Base-by-base conservation (phyloP, 1,139 yeast genomes). In the Suhomyces anneliseae region DNA sequence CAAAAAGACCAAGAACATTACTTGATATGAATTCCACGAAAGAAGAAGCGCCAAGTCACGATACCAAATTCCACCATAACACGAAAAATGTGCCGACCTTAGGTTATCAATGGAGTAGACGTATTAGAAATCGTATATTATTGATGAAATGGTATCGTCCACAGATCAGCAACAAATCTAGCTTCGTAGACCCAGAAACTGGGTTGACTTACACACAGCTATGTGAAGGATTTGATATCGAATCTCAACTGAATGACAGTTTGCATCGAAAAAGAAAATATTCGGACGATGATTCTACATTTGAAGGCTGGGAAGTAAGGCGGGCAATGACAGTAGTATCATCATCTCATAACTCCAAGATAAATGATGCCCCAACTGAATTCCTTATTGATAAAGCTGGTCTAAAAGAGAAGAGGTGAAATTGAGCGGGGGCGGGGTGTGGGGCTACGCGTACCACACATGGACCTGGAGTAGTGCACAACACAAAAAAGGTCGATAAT, bases 21-120 rank as follows among this genome's bases (percentile, higher is more conserved):
- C 7, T 19, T 6, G 6, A 19, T 19, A 19, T 3, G 24, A 19
- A 19, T 19, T 4, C 24, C 24, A 19, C 3, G 24, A 19, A 19
- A 19, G 24, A 19, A 19, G 24, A 19, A 4, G 24, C 24, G 24
- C 24, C 24, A 4, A 19, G 24, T 19, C 24, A 19, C 6, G 24
- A 19, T 19, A 19, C 4, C 24, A 19, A 19, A 19, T 19, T 19
- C 24, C 24, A 19, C 24, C 24, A 19, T 19, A 19, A 19, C 4
- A 32, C 38, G 36, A 59, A 53, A 39, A 62, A 61, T 14, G 65
- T 74, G 1, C 78, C 79, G 0, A 66, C 77, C 7, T 56, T 74
- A 40, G 79, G 79, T 0, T 69, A 71, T 49, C 65, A 68, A 7
- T 74, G 79, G 79, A 55, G 69, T 14, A 67, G 66, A 43, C 59